Evolutionary conservation across 2,329 filamentous ascomycete species (phyloP), one percentile per base, ranked within the genome.

Genomic region (Harringtonia aguacate): DNA sequence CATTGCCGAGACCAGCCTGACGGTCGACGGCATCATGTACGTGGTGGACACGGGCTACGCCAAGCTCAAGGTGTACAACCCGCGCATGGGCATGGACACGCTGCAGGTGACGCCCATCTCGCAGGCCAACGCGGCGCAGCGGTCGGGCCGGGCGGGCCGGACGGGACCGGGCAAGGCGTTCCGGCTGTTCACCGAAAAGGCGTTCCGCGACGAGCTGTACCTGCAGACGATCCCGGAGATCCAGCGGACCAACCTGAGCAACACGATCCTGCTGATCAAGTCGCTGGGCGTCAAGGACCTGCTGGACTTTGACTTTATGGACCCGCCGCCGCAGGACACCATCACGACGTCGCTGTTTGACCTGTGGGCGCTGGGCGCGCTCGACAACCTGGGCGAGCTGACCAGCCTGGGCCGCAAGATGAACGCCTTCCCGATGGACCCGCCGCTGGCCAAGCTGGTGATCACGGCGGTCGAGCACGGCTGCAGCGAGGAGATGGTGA

Each of bases 391-490:
- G 15, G 94, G 92, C 30, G 87, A 95, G 52, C 73, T 98, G 22
- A 98, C 92, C 0, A 70, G 78, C 1, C 75, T 98, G 1, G 92
- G 92, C 27, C 79, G 77, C 36, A 89, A 85, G 53, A 98, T 98
- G 92, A 95, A 92, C 22, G 84, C 86, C 2, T 98, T 97, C 56
- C 92, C 92, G 1, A 98, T 98, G 90, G 92, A 98, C 52, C 92
- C 92, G 0, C 89, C 89, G 0, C 71, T 98, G 10, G 88, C 90
- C 8, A 98, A 98, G 63, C 78, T 98, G 13, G 75, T 98, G 44
- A 95, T 98, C 58, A 95, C 85, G 37, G 83, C 88, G 0, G 84
- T 85, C 43, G 81, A 89, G 50, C 95, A 95, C 60, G 84, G 79
- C 37, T 98, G 92, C 64, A 92, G 84, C 61, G 90, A 97, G 64